A percentile compares a stretch with the other conserved stretches of the same genome.
These are phyloP conservation scores for Phoma sp. DNA, from an alignment of 2,329 filamentous ascomycete genomes.

Conservation along the genomic window DNA sequence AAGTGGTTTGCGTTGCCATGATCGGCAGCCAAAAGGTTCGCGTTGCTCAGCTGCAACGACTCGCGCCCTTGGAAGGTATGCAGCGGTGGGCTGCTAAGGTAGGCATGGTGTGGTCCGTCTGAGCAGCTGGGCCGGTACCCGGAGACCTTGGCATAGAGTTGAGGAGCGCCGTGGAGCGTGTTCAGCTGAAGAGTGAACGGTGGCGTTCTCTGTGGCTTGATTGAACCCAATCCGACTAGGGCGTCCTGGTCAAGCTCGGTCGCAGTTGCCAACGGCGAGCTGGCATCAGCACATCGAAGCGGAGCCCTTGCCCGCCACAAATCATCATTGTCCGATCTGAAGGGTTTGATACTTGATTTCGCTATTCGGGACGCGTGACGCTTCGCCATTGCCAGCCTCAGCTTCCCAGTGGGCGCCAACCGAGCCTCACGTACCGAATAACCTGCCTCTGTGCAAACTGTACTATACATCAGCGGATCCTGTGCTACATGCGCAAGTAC, in stretches of 20 bases:
- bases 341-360: conserved; percentile 3
- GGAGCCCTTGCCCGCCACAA: conserved; percentile 13
- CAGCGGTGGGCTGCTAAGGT: conserved; percentile 41
- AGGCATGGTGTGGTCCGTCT: conserved; percentile 33
- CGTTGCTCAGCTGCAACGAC: conserved; percentile 43
- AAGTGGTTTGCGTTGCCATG: conserved; percentile 25
- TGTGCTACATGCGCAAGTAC: not conserved
- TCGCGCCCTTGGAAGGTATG: conserved; percentile 40
- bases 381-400: conserved; percentile 8
- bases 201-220: conserved; percentile 42
- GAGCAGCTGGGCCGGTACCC: conserved; percentile 31
- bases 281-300: conserved; percentile 16
- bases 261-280: conserved; percentile 20
- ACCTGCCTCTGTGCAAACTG: not conserved
- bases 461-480: not conserved
- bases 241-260: conserved; percentile 22
- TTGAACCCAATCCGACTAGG: conserved; percentile 22
- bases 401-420: conserved; percentile 21
- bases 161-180: conserved; percentile 19
- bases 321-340: conserved; percentile 11
- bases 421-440: conserved; percentile 21
- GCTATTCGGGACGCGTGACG: conserved; percentile 9
- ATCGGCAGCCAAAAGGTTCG: conserved; percentile 33
- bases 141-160: conserved; percentile 27
- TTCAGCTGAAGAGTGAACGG: conserved; percentile 42